Evolutionary conservation across 768 basidiomycete genomes (phyloP).

Genomic region (Sarcodon sp.): DNA sequence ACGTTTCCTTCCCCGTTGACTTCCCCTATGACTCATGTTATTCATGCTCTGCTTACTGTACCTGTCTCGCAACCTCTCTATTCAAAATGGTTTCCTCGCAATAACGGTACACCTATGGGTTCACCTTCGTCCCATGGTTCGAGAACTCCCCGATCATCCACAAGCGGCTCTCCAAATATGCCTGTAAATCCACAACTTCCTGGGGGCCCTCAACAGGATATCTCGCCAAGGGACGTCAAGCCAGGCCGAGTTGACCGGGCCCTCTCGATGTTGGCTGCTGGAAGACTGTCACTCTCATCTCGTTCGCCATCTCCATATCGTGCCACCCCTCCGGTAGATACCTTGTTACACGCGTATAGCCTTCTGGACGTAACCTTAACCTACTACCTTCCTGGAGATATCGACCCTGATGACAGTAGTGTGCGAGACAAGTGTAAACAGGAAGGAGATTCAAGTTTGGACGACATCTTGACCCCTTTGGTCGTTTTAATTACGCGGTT

Average conservation of each 20-base stretch:
- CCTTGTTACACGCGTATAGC: conserved; percentile 52
- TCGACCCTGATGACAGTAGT: conserved; percentile 49
- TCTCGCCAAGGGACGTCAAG: conserved; percentile 12
- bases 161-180: conserved; percentile 22
- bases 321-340: conserved; percentile 32
- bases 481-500: conserved; percentile 63
- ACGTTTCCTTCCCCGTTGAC: conserved; percentile 52
- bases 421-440: conserved; percentile 39
- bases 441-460: conserved; percentile 47
- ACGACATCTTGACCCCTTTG: conserved; percentile 70
- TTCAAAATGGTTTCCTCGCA: conserved; percentile 45
- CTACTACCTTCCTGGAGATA: conserved; percentile 54
- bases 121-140: conserved; percentile 17
- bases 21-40: conserved; percentile 63
- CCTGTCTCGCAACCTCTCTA: conserved; percentile 50
- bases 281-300: conserved; percentile 27
- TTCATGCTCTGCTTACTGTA: conserved; percentile 71
- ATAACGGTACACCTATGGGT: conserved; percentile 9
- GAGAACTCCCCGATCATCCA: conserved; percentile 16
- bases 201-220: conserved; percentile 9
- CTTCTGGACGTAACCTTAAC: conserved; percentile 46
- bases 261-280: conserved; percentile 37
- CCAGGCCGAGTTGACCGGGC: conserved; percentile 37
- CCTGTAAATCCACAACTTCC: conserved; percentile 6
- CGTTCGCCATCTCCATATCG: conserved; percentile 16